Percentiles rank a stretch among this genome's conserved stretches.
phyloP scores from a whole-genome alignment of 2,329 filamentous ascomycete genomes.

The Ophiosphaerella narmari region DNA sequence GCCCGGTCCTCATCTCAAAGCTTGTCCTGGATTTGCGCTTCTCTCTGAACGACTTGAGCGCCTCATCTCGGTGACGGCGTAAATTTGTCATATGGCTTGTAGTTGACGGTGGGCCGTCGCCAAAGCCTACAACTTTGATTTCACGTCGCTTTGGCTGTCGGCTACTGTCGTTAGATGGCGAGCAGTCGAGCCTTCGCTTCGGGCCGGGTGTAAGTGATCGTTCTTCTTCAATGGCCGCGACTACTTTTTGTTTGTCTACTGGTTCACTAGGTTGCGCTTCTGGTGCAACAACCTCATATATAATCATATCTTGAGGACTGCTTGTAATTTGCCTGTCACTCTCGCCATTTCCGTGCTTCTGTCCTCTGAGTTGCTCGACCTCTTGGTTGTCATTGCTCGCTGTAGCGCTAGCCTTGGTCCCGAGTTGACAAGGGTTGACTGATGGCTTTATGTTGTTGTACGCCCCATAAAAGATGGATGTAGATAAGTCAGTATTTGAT shows the following conservation, averaged over 20 bases:
- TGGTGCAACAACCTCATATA: too few species aligned
- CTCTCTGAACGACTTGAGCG: constrained; percentile 16
- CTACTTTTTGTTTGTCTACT: too few species aligned
- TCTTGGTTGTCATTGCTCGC: too few species aligned
- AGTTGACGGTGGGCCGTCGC: constrained; percentile 1
- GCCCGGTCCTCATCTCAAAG: constrained; percentile 8
- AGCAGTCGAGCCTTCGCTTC: constrained; percentile 31
- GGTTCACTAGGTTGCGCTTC: too few species aligned
- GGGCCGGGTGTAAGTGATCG: constrained; percentile 1
- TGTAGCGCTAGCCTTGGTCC: not conserved
- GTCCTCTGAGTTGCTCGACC: too few species aligned
- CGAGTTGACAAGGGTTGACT: not conserved
- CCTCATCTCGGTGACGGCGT: constrained; percentile 16
- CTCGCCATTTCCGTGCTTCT: too few species aligned
- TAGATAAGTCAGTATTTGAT: constrained; percentile 26
- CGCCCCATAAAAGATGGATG: constrained; percentile 31
- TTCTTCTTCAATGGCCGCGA: not conserved
- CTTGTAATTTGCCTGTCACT: too few species aligned
- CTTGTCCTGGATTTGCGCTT: constrained; percentile 17
- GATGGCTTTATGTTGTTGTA: constrained; percentile 18
- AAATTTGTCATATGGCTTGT: constrained; percentile 8
- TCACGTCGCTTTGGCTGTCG: constrained; percentile 27
- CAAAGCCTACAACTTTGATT: constrained; percentile 28
- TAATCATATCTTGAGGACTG: too few species aligned
- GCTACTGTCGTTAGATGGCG: constrained; percentile 19